phyloP scores from a whole-genome alignment of 345 rosid genomes.

The Syzygium aqueum region DNA sequence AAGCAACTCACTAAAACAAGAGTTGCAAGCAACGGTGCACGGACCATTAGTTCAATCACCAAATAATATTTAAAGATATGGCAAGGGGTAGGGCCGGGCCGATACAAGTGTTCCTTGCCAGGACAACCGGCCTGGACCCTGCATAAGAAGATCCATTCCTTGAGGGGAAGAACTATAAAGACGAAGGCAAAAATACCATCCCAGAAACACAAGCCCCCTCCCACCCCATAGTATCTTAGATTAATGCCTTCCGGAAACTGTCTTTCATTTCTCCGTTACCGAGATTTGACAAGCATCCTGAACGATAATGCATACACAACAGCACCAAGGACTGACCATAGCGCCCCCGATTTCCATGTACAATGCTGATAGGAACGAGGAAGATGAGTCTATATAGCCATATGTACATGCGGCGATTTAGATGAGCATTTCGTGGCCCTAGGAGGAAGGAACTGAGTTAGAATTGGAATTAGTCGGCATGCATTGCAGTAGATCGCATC shows the following conservation, averaged over 20 bases:
- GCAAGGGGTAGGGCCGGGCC: not conserved
- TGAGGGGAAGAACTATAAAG: not conserved
- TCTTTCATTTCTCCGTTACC: not conserved
- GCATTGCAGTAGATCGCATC: conserved; percentile 8
- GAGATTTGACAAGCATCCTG: not conserved
- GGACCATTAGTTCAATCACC: not conserved
- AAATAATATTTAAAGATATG: not conserved
- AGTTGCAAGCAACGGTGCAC: not conserved
- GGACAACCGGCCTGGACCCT: not conserved
- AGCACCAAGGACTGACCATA: not conserved
- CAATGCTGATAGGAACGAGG: not conserved
- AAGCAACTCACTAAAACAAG: not conserved
- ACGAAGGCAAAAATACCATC: not conserved
- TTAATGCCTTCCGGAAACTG: not conserved
- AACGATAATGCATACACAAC: not conserved
- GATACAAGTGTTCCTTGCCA: not conserved
- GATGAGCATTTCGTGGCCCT: not conserved
- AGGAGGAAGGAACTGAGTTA: not conserved
- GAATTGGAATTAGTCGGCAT: not conserved
- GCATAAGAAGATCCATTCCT: not conserved
- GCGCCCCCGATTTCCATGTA: not conserved
- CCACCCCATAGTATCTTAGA: not conserved
- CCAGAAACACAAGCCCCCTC: not conserved
- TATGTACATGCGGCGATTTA: conserved; percentile 20
- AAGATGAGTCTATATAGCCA: not conserved